Conservation (phyloP, 805 yeast genomes). For the Cyberlindnera xishuangbannaensis region DNA sequence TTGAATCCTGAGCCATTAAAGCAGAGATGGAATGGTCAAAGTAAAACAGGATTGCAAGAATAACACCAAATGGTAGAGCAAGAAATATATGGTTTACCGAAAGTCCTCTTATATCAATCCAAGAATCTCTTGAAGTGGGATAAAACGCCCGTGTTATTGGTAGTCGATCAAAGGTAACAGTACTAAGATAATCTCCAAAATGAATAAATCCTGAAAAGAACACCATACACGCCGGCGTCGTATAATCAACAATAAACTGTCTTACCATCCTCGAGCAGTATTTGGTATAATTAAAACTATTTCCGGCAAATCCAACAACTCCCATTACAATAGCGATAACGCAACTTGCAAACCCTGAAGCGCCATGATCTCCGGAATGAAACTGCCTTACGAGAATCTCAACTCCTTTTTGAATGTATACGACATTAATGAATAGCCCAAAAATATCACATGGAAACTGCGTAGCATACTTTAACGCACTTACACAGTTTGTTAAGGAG, state of each 20-base stretch:
- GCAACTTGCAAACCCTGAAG: conserved; percentile 67
- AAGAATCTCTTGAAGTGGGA: conserved; percentile 51
- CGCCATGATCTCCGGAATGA: conserved; percentile 28
- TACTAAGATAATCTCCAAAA: conserved; percentile 72
- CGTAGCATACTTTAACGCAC: conserved; percentile 65
- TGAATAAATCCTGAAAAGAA: conserved; percentile 93
- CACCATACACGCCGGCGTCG: conserved; percentile 75
- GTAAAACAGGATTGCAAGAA: conserved; percentile 79
- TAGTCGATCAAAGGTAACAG: conserved; percentile 51
- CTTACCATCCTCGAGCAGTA: conserved; percentile 57
- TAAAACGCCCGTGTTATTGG: conserved; percentile 68
- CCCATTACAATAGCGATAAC: conserved; percentile 72
- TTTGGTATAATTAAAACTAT: conserved; percentile 39
- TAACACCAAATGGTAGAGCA: conserved; percentile 88
- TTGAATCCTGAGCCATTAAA: conserved; percentile 81
- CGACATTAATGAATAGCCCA: conserved; percentile 84
- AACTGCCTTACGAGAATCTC: conserved; percentile 77
- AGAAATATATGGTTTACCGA: conserved; percentile 72
- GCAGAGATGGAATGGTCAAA: conserved; percentile 96
- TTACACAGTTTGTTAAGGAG: conserved; percentile 64
- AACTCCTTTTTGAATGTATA: conserved; percentile 86
- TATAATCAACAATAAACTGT: conserved; percentile 76
- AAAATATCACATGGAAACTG: conserved; percentile 86
- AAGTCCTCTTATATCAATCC: conserved; percentile 36
- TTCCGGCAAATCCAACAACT: conserved; percentile 71